Evolutionary conservation across 352 stramenopile species (phyloP).

Genomic region (Phytophthora tentaculata): DNA sequence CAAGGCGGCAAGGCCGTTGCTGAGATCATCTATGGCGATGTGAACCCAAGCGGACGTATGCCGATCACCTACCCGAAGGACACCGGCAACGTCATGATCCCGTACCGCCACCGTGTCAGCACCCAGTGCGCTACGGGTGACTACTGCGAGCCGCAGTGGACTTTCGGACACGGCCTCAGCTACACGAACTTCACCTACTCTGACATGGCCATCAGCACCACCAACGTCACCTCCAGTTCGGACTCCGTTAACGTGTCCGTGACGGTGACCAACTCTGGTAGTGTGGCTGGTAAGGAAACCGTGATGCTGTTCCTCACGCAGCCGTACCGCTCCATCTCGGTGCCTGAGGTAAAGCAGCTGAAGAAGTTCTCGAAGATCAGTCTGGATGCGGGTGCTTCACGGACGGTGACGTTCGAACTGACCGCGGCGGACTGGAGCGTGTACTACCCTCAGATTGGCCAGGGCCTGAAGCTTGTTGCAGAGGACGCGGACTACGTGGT

Average conservation of each 20-base stretch:
- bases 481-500: constrained; percentile 55
- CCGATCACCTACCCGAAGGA: constrained; percentile 78
- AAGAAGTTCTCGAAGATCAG: constrained; percentile 49
- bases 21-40: constrained; percentile 62
- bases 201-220: constrained; percentile 43
- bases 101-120: constrained; percentile 26
- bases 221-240: constrained; percentile 37
- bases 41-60: constrained; percentile 26
- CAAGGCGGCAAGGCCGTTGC: constrained; percentile 74
- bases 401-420: constrained; percentile 39
- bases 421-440: constrained; percentile 44
- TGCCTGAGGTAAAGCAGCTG: constrained; percentile 45
- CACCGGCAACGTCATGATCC: constrained; percentile 35
- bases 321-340: constrained; percentile 32
- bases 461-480: constrained; percentile 40
- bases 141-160: constrained; percentile 66
- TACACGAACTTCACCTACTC: constrained; percentile 71
- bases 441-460: constrained; percentile 55
- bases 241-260: constrained; percentile 36
- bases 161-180: constrained; percentile 65
- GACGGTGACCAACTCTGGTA: constrained; percentile 37
- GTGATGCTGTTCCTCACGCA: constrained; percentile 34
- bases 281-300: constrained; percentile 46
- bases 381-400: constrained; percentile 27
- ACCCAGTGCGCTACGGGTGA: constrained; percentile 43